Evolutionary conservation across 2,329 filamentous ascomycete genomes (phyloP), one percentile per base, ranked within the genome.

Genomic region (Chaetomium globosum): DNA sequence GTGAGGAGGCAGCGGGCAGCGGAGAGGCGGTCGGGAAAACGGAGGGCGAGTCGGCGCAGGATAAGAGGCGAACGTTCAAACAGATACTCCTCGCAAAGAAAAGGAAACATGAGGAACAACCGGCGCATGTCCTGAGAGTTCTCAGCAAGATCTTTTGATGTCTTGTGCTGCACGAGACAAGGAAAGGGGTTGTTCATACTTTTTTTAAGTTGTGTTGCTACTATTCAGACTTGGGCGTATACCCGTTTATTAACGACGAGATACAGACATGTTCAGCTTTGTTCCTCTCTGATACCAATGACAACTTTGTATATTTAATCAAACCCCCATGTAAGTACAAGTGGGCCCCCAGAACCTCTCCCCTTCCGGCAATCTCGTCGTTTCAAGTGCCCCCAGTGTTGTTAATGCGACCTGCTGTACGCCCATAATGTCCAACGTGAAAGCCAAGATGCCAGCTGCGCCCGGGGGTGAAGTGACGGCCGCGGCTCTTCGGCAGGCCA

Each of bases 91-190:
- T 87, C 67, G 86, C 83, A 61, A 79, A 80, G 66, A 87, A 85
- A 76, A 78, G 79, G 65, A 87, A 84, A 75, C 78, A 72, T 57
- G 74, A 74, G 12, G 77, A 77, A 58, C 78, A 85, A 72, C 80
- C 83, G 2, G 85, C 85, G 36, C 80, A 83, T 61, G 83, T 88
- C 9, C 83, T 84, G 71, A 81, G 84, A 69, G 84, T 89, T 52
- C 74, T 89, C 69, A 87, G 84, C 78, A 88, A 86, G 76, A 88
- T 89, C 68, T 89, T 89, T 71, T 89, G 73, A 65, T 51, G 31
- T 56, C 16, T 19, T 2, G n/a, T 28, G 58, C 19, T 19, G 2
- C 36, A 30, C 3, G 9, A 55, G 21, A 56, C 51, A 63, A 59
- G 21, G 36, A 28, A 54, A 43, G 33, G 26, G 33, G 10, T 23